Percentiles rank a stretch among this genome's conserved stretches.
Evolutionary conservation across 208 protist species (phyloP).

Genomic region (Wallacemonas rigidus): DNA sequence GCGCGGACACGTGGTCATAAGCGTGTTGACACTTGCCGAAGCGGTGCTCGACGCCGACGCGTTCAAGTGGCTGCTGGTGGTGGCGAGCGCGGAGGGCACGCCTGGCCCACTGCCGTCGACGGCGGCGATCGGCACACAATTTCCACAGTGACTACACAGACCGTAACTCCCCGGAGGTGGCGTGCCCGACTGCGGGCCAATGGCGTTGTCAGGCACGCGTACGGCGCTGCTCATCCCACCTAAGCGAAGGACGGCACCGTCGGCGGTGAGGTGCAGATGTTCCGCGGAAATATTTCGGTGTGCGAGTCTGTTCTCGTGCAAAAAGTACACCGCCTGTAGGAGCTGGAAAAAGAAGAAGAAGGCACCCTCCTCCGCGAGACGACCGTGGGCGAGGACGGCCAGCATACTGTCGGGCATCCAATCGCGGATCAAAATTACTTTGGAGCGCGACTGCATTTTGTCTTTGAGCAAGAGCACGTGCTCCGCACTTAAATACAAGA

Average conservation of each 20-base stretch:
- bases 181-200: constrained; percentile 15
- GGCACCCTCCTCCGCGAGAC: constrained; percentile 61
- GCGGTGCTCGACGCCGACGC: no score
- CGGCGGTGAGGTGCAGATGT: constrained; percentile 69
- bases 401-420: constrained; percentile 61
- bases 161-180: constrained; percentile 38
- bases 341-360: constrained; percentile 89
- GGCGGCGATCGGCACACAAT: constrained; percentile 28
- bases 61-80: not conserved
- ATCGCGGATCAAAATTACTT: constrained; percentile 35
- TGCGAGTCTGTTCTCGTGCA: constrained; percentile 43
- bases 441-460: constrained; percentile 37
- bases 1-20: constrained; percentile 45
- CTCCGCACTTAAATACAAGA: constrained; percentile 24
- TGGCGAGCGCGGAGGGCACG: not conserved
- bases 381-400: constrained; percentile 43
- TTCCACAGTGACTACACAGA: constrained; percentile 34
- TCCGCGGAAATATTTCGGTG: constrained; percentile 42
- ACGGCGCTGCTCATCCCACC: constrained; percentile 76
- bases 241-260: constrained; percentile 75
- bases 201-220: constrained; percentile 18
- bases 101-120: not conserved
- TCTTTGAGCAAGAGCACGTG: constrained; percentile 38
- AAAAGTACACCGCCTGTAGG: constrained; percentile 75
- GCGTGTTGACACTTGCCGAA: constrained; percentile 23